Evolutionary conservation across 495 filamentous ascomycete genomes (phyloP).

Genomic region (Neurospora sp.): DNA sequence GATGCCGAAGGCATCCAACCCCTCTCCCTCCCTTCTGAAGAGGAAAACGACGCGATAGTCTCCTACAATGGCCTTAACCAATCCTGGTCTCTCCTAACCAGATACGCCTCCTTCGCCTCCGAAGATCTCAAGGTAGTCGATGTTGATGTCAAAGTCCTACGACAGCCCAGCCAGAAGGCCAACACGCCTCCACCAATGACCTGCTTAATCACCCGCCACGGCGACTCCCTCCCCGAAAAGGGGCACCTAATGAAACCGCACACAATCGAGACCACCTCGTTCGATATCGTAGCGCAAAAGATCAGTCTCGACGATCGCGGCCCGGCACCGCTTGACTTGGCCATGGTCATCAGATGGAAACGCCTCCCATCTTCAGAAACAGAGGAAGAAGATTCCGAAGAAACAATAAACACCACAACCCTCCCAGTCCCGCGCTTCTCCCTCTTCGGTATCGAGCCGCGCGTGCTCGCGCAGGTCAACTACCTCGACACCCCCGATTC

Average conservation of each 20-base stretch:
- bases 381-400: background rate
- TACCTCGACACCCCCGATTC: conserved; percentile 22
- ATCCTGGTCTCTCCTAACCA: conserved; percentile 65
- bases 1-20: conserved; percentile 34
- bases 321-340: conserved; percentile 59
- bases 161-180: conserved; percentile 36
- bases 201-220: conserved; percentile 7
- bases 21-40: background rate
- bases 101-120: conserved; percentile 61
- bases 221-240: conserved; percentile 19
- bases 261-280: conserved; percentile 58
- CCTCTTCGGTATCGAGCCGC: conserved; percentile 73
- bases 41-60: background rate
- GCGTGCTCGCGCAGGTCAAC: conserved; percentile 62
- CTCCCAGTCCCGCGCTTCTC: conserved; percentile 70
- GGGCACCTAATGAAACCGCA: conserved; percentile 40
- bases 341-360: conserved; percentile 68
- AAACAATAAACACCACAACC: conserved; percentile 38
- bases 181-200: conserved; percentile 24
- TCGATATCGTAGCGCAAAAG: conserved; percentile 63
- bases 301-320: conserved; percentile 67
- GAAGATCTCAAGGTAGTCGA: conserved; percentile 60
- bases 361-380: conserved; percentile 24
- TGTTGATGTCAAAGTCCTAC: conserved; percentile 46
- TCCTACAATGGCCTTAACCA: conserved; percentile 57